Percentiles rank a stretch among this genome's conserved stretches.
Conservation (phyloP, 2,329 filamentous ascomycete genomes). For the Ceratocystis albifundus region DNA sequence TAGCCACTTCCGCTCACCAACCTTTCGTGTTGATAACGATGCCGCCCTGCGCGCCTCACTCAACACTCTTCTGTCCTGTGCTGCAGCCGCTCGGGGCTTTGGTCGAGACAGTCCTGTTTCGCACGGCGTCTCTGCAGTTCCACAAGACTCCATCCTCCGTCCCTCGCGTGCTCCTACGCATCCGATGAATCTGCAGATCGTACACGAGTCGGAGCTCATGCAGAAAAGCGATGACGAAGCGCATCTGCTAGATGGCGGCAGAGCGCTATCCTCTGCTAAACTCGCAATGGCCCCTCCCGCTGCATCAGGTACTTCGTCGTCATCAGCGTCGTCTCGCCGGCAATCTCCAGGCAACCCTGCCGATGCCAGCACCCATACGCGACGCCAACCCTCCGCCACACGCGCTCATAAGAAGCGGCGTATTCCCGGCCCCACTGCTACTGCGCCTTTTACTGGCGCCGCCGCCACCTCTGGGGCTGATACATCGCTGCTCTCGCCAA, state of each 20-base stretch:
- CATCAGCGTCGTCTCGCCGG: not conserved
- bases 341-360: conserved; percentile 29
- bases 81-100: conserved; percentile 73
- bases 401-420: conserved; percentile 46
- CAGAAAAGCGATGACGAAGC: conserved; percentile 27
- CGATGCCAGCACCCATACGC: conserved; percentile 25
- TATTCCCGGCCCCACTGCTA: conserved; percentile 24
- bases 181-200: conserved; percentile 47
- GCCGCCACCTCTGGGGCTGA: conserved; percentile 30
- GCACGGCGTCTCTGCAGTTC: conserved; percentile 24
- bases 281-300: conserved; percentile 6
- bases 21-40: conserved; percentile 78
- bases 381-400: not conserved
- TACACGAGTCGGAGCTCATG: conserved; percentile 50
- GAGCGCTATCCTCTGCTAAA: conserved; percentile 23
- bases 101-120: conserved; percentile 38
- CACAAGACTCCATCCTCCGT: conserved; percentile 28
- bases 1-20: conserved; percentile 53
- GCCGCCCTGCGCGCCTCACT: conserved; percentile 83
- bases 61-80: conserved; percentile 91
- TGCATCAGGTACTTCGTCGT: conserved; percentile 1
- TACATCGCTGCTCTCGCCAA: conserved; percentile 43
- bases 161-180: conserved; percentile 38
- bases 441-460: not conserved
- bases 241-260: not conserved